A percentile compares a stretch with the other conserved stretches of the same genome.
These are phyloP conservation scores for Aspergillus neotritici DNA, from an alignment of 2,329 filamentous ascomycete species.

Conservation along the genomic window DNA sequence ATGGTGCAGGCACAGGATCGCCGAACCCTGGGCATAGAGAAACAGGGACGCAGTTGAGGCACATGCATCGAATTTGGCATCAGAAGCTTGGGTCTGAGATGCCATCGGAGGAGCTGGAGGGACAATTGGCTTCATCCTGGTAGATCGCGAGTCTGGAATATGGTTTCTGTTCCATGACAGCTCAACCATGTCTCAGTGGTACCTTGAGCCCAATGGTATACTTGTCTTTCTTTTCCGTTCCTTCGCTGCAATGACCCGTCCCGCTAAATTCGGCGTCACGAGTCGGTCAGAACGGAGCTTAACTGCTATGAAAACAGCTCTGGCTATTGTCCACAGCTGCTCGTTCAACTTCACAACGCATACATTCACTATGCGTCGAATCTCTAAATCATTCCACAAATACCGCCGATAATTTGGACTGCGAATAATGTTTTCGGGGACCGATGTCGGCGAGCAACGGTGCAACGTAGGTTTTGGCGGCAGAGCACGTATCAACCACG, in stretches of 20 bases:
- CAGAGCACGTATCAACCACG: background rate
- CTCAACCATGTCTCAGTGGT: slow-evolving; percentile 49
- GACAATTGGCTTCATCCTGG: slow-evolving; percentile 48
- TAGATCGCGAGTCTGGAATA: slow-evolving; percentile 54
- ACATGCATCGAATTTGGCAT: slow-evolving; percentile 70
- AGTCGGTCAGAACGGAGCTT: too few species aligned
- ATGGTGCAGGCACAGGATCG: slow-evolving; percentile 83
- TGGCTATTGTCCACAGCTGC: too few species aligned
- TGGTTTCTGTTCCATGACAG: slow-evolving; percentile 55
- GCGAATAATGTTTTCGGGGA: too few species aligned
- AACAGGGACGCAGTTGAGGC: slow-evolving; percentile 88
- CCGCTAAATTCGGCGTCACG: background rate
- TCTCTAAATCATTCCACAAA: too few species aligned
- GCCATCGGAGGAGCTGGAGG: slow-evolving; percentile 16
- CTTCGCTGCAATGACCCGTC: background rate
- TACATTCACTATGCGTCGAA: too few species aligned
- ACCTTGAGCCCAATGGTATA: background rate
- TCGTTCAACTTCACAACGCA: too few species aligned
- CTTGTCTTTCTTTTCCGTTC: background rate
- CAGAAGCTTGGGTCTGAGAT: slow-evolving; percentile 18
- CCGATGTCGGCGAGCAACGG: too few species aligned
- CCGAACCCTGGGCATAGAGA: slow-evolving; percentile 76
- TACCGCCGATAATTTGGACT: too few species aligned
- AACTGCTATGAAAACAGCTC: too few species aligned
- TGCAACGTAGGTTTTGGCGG: too few species aligned